Evolutionary conservation across 1,284 basidiomycete species (phyloP).

Genomic region (Papiliotrema nemorosa): DNA sequence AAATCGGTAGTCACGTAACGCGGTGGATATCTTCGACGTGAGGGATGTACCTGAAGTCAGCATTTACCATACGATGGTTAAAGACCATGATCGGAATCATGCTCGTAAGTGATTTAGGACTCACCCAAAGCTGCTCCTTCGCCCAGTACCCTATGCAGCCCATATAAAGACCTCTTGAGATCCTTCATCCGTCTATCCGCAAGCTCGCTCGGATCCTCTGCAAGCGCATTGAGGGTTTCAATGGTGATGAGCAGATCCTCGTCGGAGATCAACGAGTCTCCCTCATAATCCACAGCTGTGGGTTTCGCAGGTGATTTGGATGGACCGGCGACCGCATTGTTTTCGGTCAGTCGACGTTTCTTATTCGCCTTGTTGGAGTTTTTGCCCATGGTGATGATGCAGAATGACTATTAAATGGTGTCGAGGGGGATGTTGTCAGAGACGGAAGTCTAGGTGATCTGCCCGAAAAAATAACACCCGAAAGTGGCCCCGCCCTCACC

Average conservation of each 20-base stretch:
- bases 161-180: conserved; percentile 44
- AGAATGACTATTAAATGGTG: no score
- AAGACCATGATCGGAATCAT: no score
- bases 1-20: conserved; percentile 51
- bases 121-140: conserved; percentile 41
- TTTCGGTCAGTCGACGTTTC: background rate
- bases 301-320: no score
- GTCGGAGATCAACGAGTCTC: conserved; percentile 24
- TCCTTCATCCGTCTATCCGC: conserved; percentile 39
- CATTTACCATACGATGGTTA: background rate
- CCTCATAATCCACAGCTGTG: background rate
- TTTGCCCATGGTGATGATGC: conserved; percentile 22
- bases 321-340: conserved; percentile 1
- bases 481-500: no score
- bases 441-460: no score
- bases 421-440: background rate
- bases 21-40: conserved; percentile 54
- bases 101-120: no score
- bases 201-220: conserved; percentile 39
- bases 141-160: conserved; percentile 39
- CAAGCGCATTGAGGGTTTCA: conserved; percentile 35
- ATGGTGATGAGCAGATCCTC: conserved; percentile 44
- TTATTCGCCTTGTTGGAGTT: conserved; percentile 29
- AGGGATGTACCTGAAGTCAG: conserved; percentile 43
- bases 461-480: no score